Evolutionary conservation across 1,284 basidiomycete genomes (phyloP).

Genomic region (Earliella scabrosa): DNA sequence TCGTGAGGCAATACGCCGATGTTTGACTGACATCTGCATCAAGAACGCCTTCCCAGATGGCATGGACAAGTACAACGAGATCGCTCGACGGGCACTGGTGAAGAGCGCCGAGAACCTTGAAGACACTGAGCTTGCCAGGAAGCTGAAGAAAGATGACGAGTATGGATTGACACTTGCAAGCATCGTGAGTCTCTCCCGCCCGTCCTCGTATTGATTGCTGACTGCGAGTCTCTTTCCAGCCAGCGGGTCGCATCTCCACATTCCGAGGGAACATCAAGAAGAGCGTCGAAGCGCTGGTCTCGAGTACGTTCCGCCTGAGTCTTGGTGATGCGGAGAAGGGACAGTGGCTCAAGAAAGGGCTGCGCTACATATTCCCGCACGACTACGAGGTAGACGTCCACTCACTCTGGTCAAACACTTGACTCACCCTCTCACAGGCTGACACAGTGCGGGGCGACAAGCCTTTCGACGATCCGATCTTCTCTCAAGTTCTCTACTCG

Average conservation of each 20-base stretch:
- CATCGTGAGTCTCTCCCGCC: background rate
- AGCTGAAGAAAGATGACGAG: background rate
- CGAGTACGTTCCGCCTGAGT: background rate
- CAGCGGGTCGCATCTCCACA: background rate
- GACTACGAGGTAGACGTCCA: background rate
- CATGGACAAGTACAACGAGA: background rate
- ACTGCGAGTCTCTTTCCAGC: background rate
- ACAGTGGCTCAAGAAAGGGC: background rate
- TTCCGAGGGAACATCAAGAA: background rate
- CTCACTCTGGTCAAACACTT: background rate
- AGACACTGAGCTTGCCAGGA: background rate
- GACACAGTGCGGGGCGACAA: background rate
- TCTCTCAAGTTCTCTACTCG: background rate
- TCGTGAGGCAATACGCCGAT: background rate
- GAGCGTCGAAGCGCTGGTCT: background rate
- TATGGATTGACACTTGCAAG: background rate
- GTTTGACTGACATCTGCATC: too few relatives aligned
- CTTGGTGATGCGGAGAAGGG: background rate
- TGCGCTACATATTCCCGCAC: background rate
- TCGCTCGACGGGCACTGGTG: background rate
- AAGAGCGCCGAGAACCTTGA: background rate
- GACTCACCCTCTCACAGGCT: background rate
- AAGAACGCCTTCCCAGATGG: background rate
- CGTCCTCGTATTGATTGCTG: background rate
- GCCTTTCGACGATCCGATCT: slow-evolving; percentile 1